Conservation (phyloP, 176 grass and related monocot species). For the Cocos nucifera region DNA sequence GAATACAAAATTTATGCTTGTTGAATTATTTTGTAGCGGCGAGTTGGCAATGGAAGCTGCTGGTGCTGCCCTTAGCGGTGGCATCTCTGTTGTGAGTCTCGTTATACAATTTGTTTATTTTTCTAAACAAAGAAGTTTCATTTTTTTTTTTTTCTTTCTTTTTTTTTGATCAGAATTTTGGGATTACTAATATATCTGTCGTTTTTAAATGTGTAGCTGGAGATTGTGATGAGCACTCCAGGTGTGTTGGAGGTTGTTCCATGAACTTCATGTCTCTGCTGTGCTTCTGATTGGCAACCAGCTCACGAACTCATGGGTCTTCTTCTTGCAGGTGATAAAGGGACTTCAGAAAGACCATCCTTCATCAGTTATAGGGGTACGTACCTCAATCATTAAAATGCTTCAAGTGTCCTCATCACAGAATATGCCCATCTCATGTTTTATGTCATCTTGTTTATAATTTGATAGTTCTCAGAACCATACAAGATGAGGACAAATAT, state of each 20-base stretch:
- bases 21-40: conserved; percentile 24
- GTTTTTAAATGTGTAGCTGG: conserved; percentile 46
- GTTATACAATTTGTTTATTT: background rate
- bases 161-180: background rate
- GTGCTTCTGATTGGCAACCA: no score
- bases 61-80: conserved; percentile 48
- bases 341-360: conserved; percentile 52
- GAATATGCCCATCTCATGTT: no score
- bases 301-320: no score
- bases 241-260: conserved; percentile 55
- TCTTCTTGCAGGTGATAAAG: conserved; percentile 38
- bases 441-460: no score
- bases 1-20: background rate
- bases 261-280: no score
- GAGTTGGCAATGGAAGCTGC: conserved; percentile 62
- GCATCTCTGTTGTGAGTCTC: conserved; percentile 67
- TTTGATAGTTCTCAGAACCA: no score
- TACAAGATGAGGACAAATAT: no score
- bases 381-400: background rate
- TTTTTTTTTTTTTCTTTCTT: conserved; percentile 2
- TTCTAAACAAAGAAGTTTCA: background rate
- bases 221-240: conserved; percentile 72
- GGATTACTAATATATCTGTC: background rate
- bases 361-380: conserved; percentile 66
- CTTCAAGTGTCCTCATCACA: no score